A percentile compares a stretch with the other conserved stretches of the same genome.
These are phyloP conservation scores for Penicillium manginii DNA, from an alignment of 495 filamentous ascomycete species.

Conservation along the genomic window DNA sequence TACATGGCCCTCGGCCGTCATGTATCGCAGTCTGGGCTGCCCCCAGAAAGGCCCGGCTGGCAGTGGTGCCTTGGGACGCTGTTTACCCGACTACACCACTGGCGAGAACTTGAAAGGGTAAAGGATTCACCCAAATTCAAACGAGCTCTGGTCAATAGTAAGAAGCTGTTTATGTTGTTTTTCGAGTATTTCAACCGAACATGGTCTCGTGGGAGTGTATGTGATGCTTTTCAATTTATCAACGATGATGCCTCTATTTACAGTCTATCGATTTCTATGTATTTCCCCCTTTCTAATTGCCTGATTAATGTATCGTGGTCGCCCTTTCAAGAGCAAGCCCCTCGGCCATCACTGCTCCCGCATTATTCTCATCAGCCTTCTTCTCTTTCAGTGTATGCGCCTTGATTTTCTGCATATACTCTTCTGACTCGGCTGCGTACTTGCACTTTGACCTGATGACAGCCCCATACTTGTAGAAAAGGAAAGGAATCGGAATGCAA, in stretches of 20 bases:
- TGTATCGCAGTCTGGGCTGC: too few relatives aligned
- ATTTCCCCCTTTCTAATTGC: background rate
- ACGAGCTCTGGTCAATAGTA: too few relatives aligned
- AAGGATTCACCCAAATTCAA: background rate
- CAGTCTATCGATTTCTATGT: background rate
- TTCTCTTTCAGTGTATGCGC: slow-evolving; percentile 6
- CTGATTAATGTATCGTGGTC: background rate
- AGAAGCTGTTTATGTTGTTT: too few relatives aligned
- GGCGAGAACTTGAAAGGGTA: background rate
- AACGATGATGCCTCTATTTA: background rate
- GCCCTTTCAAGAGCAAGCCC: background rate
- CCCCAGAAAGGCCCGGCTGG: background rate
- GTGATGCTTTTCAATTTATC: too few relatives aligned
- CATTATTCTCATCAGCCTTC: background rate
- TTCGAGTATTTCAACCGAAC: too few relatives aligned
- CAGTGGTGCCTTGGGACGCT: background rate
- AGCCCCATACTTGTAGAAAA: slow-evolving; percentile 69
- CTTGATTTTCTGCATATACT: slow-evolving; percentile 13
- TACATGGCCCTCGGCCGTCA: too few relatives aligned
- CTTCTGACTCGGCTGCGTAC: slow-evolving; percentile 52
- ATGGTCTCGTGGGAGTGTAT: too few relatives aligned
- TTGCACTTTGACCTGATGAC: slow-evolving; percentile 64
- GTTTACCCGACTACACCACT: background rate
- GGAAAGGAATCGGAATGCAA: slow-evolving; percentile 69
- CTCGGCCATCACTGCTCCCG: background rate